Conservation (phyloP, 257 asterid genomes). For the Rhazya stricta region DNA sequence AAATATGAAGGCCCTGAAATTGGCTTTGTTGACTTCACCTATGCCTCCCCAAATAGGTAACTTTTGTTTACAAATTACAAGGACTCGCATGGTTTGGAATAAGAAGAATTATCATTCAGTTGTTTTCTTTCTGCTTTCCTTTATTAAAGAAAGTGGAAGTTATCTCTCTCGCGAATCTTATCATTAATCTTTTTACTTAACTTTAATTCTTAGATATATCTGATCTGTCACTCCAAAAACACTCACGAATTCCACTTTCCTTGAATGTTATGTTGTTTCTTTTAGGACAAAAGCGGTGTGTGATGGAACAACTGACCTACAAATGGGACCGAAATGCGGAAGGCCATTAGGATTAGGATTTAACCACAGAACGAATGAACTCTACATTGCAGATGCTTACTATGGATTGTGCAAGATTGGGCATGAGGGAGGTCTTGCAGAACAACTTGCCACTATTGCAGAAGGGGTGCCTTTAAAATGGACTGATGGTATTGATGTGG, state of each 20-base stretch:
- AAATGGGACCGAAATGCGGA: conserved; percentile 26
- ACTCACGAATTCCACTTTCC: no score
- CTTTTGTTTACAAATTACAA: no score
- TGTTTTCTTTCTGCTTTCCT: no score
- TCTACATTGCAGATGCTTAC: conserved; percentile 32
- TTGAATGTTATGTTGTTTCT: background rate
- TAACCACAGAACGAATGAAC: conserved; percentile 30
- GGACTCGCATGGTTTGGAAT: no score
- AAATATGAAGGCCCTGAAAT: conserved; percentile 22
- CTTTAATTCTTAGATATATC: no score
- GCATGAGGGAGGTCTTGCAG: conserved; percentile 11
- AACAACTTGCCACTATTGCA: conserved; percentile 5
- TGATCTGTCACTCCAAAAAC: no score
- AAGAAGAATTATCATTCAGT: no score
- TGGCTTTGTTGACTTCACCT: conserved; percentile 41
- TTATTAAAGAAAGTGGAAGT: no score
- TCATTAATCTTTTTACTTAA: no score
- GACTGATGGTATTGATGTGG: conserved; percentile 13
- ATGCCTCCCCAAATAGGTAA: conserved; percentile 40
- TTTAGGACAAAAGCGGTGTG: conserved; percentile 37
- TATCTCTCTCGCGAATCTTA: no score
- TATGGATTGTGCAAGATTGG: conserved; percentile 8
- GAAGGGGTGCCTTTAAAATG: conserved; percentile 11
- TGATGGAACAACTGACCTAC: conserved; percentile 30
- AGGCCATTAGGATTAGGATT: conserved; percentile 43